Evolutionary conservation across 371 early-diverging fungal species (phyloP), one percentile per base, ranked within the genome.

Genomic region (Rhizopus sp.): DNA sequence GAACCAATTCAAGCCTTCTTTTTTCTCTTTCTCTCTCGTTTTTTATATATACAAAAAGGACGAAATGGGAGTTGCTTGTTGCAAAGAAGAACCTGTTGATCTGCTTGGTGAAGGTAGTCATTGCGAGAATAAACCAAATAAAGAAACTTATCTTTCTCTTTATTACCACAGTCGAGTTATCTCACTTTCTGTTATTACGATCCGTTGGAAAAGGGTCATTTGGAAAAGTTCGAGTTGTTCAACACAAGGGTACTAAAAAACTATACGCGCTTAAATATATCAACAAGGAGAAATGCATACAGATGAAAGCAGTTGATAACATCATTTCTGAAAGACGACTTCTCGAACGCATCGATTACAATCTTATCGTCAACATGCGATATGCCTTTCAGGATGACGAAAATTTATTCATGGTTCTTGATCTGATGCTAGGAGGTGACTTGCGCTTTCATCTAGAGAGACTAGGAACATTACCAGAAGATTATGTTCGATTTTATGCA

Each of bases 351-450:
- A 61, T 85, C 17, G 71, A 78, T 30, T 72, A 70, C 50, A 69
- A 69, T 8, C 66, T 84, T n/a, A 70, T 86, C 55, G 87, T 88
- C 49, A 91, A 91, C 66, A 55, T 91, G 58, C 72, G 90, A 30
- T 91, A 85, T 68, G 88, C 91, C 9, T 92, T 92, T 66, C 91
- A 92, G 70, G 92, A 92, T 69, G 91, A 90, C 59, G 86, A 88
- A 46, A 86, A 87, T 57, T 60, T 92, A 55, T 92, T 87, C 56
- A 90, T 92, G 92, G 85, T 88, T 6, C 60, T 92, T 13, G 92
- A 92, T 68, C 72, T 90, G 8, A 90, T 88, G 89, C 63, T 89
- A 5, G 95, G 97, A 47, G 96, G 97, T 5, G 97, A 97, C 70
- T 69, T 97, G 39, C 83, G 92, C 3, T 91, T 88, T 57, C 87